Percentiles rank a stretch among this genome's conserved stretches.
Conservation (phyloP, 768 basidiomycete species). For the Amylocystis lapponica region DNA sequence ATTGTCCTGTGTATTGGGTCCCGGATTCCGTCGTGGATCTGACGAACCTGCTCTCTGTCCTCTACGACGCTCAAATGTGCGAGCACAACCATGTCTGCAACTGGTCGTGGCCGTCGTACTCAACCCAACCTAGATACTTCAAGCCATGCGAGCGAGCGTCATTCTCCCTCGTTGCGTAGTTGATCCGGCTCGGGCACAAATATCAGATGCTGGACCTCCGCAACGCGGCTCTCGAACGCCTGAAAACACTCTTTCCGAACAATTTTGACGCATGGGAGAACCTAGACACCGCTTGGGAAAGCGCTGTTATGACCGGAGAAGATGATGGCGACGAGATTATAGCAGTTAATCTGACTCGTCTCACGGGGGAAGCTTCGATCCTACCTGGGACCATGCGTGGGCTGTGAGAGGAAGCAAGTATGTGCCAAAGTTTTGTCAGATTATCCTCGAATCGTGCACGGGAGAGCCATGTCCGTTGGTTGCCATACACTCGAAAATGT, state of each 20-base stretch:
- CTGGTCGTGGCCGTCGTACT: no score
- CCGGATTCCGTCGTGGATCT: no score
- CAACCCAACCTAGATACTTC: no score
- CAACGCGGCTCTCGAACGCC: constrained; percentile 10
- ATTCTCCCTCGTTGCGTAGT: constrained; percentile 13
- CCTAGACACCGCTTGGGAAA: no score
- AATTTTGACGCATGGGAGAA: constrained; percentile 3
- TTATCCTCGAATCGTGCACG: neutral
- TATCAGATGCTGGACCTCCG: constrained; percentile 15
- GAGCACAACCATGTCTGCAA: no score
- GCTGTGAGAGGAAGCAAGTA: no score
- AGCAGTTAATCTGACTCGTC: constrained; percentile 15
- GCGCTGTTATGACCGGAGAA: neutral
- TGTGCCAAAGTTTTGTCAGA: neutral
- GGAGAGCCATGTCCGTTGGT: neutral
- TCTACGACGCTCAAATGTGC: no score
- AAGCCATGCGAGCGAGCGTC: constrained; percentile 9
- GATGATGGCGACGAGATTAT: constrained; percentile 5
- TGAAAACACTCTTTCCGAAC: constrained; percentile 9
- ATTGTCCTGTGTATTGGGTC: no score
- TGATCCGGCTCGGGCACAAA: constrained; percentile 18
- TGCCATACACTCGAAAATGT: neutral
- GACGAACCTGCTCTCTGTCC: no score
- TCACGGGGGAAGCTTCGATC: constrained; percentile 14
- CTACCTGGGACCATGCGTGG: neutral